phyloP scores from a whole-genome alignment of 345 rosid genomes.

The Sisymbrium altissimum region DNA sequence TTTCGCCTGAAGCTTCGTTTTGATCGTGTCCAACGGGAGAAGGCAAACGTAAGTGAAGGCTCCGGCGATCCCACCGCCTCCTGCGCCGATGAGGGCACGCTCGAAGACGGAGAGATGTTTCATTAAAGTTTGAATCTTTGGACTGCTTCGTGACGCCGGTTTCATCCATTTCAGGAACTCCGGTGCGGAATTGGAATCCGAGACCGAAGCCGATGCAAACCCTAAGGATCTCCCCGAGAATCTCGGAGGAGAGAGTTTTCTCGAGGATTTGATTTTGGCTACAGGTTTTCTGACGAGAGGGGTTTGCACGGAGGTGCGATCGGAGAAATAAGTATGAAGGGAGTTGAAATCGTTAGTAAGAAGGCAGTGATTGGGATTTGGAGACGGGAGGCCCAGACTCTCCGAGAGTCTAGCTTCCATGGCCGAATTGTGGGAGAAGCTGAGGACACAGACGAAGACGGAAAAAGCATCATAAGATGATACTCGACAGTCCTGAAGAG shows the following conservation, averaged over 20 bases:
- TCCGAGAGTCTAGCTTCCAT: conserved; percentile 54
- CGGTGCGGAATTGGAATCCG: conserved; percentile 24
- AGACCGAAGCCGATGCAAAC: conserved; percentile 49
- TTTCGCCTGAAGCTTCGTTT: conserved; percentile 88
- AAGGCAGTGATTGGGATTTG: conserved; percentile 23
- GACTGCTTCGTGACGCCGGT: conserved; percentile 49
- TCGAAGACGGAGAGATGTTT: conserved; percentile 70
- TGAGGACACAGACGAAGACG: neutral
- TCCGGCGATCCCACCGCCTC: conserved; percentile 82
- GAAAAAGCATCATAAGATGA: neutral
- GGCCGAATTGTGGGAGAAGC: neutral
- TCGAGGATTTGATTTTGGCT: conserved; percentile 7
- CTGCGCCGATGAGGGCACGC: conserved; percentile 83
- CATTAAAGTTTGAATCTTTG: conserved; percentile 47
- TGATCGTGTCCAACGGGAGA: conserved; percentile 80
- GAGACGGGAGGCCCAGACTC: conserved; percentile 39
- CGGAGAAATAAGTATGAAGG: conserved; percentile 35
- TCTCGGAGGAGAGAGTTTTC: neutral
- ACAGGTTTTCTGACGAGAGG: conserved; percentile 13
- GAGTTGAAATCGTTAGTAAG: conserved; percentile 29
- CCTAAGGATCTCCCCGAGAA: neutral
- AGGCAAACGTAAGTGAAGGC: conserved; percentile 90
- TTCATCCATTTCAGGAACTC: conserved; percentile 42
- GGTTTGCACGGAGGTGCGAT: conserved; percentile 28
- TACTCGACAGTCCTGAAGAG: neutral